Evolutionary conservation across 2,329 filamentous ascomycete species (phyloP).

Genomic region (Alternaria infectoria): DNA sequence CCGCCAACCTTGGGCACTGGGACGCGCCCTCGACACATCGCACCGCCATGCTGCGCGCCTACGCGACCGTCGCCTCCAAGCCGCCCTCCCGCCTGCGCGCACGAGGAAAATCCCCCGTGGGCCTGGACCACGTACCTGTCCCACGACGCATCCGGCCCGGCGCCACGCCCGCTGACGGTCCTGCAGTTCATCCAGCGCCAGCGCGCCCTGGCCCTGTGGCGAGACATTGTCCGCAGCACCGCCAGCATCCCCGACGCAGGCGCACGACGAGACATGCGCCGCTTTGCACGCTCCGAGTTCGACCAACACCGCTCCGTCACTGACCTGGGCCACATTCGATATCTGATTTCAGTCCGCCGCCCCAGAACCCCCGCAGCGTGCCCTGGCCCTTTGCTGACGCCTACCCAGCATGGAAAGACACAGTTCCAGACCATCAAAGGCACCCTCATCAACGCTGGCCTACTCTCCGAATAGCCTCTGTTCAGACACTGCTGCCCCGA

Average conservation of each 20-base stretch:
- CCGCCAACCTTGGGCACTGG: neutral
- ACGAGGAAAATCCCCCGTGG: conserved; percentile 40
- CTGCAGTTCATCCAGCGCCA: conserved; percentile 58
- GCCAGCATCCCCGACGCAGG: conserved; percentile 38
- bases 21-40: neutral
- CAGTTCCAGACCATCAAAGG: conserved; percentile 58
- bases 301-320: conserved; percentile 54
- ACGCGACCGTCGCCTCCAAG: conserved; percentile 42
- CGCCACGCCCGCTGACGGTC: conserved; percentile 10
- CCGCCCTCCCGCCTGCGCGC: conserved; percentile 36
- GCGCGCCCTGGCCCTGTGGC: conserved; percentile 55
- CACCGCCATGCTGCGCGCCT: conserved; percentile 36
- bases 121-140: conserved; percentile 40
- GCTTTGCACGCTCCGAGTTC: conserved; percentile 58
- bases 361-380: neutral
- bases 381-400: conserved; percentile 3
- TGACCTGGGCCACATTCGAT: conserved; percentile 58
- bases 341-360: conserved; percentile 52
- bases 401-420: conserved; percentile 54
- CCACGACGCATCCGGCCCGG: neutral
- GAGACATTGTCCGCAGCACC: conserved; percentile 55
- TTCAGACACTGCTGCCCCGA: neutral
- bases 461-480: conserved; percentile 28
- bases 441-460: conserved; percentile 43
- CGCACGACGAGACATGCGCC: conserved; percentile 51